A percentile compares a stretch with the other conserved stretches of the same genome.
Conservation (phyloP, 2,329 filamentous ascomycete species). For the Trichoderma pleuroti region DNA sequence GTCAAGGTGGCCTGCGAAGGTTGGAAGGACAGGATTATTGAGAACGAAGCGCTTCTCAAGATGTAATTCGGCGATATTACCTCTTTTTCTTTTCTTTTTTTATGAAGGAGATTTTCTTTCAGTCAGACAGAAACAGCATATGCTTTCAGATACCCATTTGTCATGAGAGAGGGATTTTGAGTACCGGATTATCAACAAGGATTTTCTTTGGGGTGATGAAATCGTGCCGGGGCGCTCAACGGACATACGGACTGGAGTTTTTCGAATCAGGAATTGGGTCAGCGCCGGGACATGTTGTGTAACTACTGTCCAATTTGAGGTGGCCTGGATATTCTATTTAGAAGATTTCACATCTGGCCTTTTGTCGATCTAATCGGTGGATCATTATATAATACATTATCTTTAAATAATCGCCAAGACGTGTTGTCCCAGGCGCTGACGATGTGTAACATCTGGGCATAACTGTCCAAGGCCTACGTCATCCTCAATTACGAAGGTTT, state of each 20-base stretch:
- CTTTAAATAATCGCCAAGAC: neutral
- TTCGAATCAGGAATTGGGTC: neutral
- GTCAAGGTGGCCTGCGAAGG: slow-evolving; percentile 37
- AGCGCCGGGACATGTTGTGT: neutral
- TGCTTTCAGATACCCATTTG: slow-evolving; percentile 16
- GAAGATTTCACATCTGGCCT: neutral
- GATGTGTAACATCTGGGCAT: neutral
- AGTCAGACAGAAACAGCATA: slow-evolving; percentile 7
- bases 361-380: neutral
- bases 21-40: slow-evolving; percentile 34
- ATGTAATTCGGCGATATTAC: slow-evolving; percentile 24
- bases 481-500: neutral
- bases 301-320: neutral
- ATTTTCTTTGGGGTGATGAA: neutral
- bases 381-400: neutral
- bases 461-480: neutral
- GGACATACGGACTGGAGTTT: neutral
- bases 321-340: neutral
- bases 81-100: neutral
- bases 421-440: neutral
- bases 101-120: neutral
- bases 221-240: neutral
- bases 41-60: slow-evolving; percentile 33
- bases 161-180: neutral
- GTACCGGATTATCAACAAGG: neutral